These are phyloP conservation scores for Rhynchosporium graminicola DNA, from an alignment of 2,329 filamentous ascomycete genomes.

Conservation along the genomic window DNA sequence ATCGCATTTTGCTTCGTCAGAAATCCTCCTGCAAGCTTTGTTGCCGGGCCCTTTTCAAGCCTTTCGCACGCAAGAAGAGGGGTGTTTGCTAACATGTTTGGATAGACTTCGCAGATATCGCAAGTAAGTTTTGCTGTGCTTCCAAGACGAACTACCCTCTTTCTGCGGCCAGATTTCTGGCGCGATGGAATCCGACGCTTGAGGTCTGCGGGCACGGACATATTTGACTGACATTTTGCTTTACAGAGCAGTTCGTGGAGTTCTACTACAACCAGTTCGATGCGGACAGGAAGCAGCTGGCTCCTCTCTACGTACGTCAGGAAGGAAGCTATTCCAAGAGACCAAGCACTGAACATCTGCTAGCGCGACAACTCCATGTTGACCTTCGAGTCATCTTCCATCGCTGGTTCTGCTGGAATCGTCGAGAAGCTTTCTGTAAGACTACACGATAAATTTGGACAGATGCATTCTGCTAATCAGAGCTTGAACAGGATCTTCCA, in stretches of 20 bases:
- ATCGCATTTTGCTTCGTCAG: neutral
- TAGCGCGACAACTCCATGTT: conserved; percentile 86
- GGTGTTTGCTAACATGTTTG: conserved; percentile 29
- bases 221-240: neutral
- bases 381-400: conserved; percentile 78
- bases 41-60: neutral
- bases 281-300: conserved; percentile 63
- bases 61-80: neutral
- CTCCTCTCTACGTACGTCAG: conserved; percentile 74
- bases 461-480: conserved; percentile 17
- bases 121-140: conserved; percentile 42
- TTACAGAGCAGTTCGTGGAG: conserved; percentile 77
- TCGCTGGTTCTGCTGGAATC: conserved; percentile 66
- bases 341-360: conserved; percentile 30
- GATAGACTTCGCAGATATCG: conserved; percentile 45
- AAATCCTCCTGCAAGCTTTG: neutral
- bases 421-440: conserved; percentile 79
- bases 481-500: conserved; percentile 62
- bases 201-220: neutral
- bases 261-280: conserved; percentile 95
- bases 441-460: neutral
- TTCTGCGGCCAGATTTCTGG: neutral
- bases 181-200: neutral
- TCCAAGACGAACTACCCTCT: neutral
- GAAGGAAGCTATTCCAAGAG: conserved; percentile 12